Evolutionary conservation across 75 land plant species (phyloP), one percentile per base, ranked within the genome.

Genomic region (Pinus tabuliformis): DNA sequence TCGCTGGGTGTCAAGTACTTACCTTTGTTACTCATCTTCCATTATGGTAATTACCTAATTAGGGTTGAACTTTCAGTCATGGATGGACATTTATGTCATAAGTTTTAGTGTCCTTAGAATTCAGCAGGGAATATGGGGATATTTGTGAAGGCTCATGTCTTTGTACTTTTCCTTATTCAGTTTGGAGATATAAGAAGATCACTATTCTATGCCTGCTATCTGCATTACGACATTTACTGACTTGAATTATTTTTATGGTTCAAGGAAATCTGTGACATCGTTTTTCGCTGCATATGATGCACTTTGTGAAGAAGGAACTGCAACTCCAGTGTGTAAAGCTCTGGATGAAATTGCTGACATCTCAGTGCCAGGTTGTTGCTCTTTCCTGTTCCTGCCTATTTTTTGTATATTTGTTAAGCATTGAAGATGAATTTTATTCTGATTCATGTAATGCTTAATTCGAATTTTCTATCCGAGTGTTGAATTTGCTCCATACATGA

Each of bases 251-350:
- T 5, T 70, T 30, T 72, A 16, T 39, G 20, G 33, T 7, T 82
- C 66, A 76, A 95, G 98, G 79, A 93, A 91, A 76, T 93, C 98
- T 24, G 93, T 82, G 57, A 78, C 91, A 36, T 84, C 99, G 57
- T 97, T 94, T 63, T 97, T 97, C 84, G 91, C 95, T 73, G 99
- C 95, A 18, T 97, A 82, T 81, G 99, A 97, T 85, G 98, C 93
- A 45, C 87, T 97, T 28, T 92, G 92, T 82, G 99, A 97, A 86
- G 97, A 97, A 83, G 97, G 99, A 76, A 87, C 89, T 26, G 95
- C 97, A 62, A 88, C 90, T 16, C 26, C 90, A 68, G 99, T 97
- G 12, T 85, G 98, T 54, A 84, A 80, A 75, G 87, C 87, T 60
- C 85, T 97, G 75, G 84, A 92, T 88, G 95, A 97, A 70, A 83